Conservation (phyloP, 345 rosid genomes). For the Crucihimalaya himalaica region DNA sequence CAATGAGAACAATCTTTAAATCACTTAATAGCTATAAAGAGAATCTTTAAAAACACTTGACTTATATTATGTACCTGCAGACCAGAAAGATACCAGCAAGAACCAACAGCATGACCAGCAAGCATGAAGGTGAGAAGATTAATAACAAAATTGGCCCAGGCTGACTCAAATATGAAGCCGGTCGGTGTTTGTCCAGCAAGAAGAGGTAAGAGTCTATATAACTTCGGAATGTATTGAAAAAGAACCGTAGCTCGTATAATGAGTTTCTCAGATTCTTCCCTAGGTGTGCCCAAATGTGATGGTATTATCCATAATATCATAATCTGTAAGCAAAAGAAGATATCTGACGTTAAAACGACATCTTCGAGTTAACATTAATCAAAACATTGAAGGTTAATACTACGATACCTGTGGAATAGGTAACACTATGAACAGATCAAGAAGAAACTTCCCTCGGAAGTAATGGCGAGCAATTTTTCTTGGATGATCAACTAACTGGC, state of each 20-base stretch:
- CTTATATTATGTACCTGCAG: conserved; percentile 58
- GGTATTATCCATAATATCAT: conserved; percentile 55
- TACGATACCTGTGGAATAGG: conserved; percentile 85
- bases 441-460: conserved; percentile 50
- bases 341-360: neutral
- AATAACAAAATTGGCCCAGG: conserved; percentile 78
- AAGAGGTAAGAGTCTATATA: conserved; percentile 67
- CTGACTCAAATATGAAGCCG: conserved; percentile 83
- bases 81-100: conserved; percentile 84
- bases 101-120: conserved; percentile 75
- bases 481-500: conserved; percentile 26
- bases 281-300: conserved; percentile 38
- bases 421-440: conserved; percentile 63
- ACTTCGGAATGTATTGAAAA: conserved; percentile 69
- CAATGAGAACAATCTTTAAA: neutral
- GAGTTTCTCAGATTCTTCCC: conserved; percentile 64
- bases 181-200: conserved; percentile 78
- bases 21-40: neutral
- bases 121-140: conserved; percentile 77
- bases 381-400: neutral
- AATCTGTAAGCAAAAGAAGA: conserved; percentile 46
- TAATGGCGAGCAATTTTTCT: conserved; percentile 72
- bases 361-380: neutral
- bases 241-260: conserved; percentile 56
- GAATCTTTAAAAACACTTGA: neutral